Evolutionary conservation across 768 basidiomycete genomes (phyloP).

Genomic region (Podaxis pistillaris): DNA sequence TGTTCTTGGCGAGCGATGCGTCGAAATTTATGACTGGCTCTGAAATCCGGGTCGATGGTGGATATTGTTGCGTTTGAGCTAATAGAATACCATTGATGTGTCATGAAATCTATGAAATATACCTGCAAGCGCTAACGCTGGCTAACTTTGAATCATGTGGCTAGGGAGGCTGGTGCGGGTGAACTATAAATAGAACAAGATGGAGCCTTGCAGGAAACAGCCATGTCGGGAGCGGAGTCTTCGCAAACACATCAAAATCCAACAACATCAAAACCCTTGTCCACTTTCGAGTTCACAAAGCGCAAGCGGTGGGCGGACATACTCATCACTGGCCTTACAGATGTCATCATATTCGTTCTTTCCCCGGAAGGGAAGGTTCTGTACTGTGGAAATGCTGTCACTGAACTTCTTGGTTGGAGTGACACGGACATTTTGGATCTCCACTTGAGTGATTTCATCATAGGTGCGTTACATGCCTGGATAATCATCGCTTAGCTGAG

Average conservation of each 20-base stretch:
- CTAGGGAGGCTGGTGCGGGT: neutral
- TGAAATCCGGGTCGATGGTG: constrained; percentile 85
- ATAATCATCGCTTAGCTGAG: neutral
- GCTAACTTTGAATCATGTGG: neutral
- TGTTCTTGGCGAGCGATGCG: constrained; percentile 89
- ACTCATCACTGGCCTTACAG: constrained; percentile 71
- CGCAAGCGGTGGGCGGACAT: constrained; percentile 87
- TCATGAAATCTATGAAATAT: neutral
- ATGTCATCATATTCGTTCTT: constrained; percentile 67
- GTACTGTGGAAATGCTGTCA: constrained; percentile 66
- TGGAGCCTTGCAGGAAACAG: neutral
- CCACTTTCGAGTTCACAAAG: constrained; percentile 79
- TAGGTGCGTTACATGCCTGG: constrained; percentile 39
- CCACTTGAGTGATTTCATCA: constrained; percentile 62
- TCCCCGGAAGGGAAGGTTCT: constrained; percentile 62
- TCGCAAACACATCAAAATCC: constrained; percentile 13
- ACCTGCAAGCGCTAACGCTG: neutral
- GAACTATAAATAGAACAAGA: constrained; percentile 14
- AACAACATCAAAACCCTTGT: constrained; percentile 23
- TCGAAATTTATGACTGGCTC: constrained; percentile 88
- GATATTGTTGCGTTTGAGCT: constrained; percentile 71
- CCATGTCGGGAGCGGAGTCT: constrained; percentile 14
- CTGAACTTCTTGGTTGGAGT: constrained; percentile 76
- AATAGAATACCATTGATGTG: constrained; percentile 8
- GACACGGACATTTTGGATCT: constrained; percentile 70